A percentile compares a stretch with the other conserved stretches of the same genome.
Conservation (phyloP, 202 grass and related monocot species). For the Elaeis oleifera region DNA sequence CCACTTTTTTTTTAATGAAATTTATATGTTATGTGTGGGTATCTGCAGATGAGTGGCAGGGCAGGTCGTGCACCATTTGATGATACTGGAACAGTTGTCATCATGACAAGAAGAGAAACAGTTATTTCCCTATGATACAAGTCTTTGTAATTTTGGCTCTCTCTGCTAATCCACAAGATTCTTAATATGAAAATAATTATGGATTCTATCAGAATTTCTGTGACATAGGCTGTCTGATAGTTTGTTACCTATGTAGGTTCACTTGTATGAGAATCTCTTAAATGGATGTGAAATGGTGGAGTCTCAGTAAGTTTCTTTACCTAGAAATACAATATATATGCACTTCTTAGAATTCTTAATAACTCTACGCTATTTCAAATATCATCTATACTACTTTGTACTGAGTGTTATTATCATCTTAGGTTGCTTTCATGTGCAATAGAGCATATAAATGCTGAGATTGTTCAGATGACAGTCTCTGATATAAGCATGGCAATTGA, state of each 20-base stretch:
- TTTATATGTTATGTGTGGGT: conserved; percentile 13
- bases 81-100: conserved; percentile 92
- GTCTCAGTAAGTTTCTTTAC: conserved; percentile 67
- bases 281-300: conserved; percentile 97
- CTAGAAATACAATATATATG: conserved; percentile 14
- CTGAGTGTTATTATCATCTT: background rate
- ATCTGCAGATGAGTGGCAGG: conserved; percentile 83
- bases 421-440: conserved; percentile 85
- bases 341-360: background rate
- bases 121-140: conserved; percentile 31
- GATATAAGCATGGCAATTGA: conserved; percentile 81
- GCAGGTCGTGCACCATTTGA: conserved; percentile 90
- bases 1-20: conserved; percentile 21
- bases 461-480: conserved; percentile 81
- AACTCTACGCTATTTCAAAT: background rate
- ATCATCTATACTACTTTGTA: too few species aligned
- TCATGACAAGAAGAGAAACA: conserved; percentile 95
- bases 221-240: too few species aligned
- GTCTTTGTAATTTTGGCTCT: background rate
- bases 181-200: too few species aligned
- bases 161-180: too few species aligned
- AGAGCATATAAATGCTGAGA: conserved; percentile 91
- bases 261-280: conserved; percentile 88
- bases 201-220: too few species aligned
- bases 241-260: conserved; percentile 47